phyloP scores from a whole-genome alignment of 2,329 filamentous ascomycete genomes.

The Thermothelomyces thermophilus region DNA sequence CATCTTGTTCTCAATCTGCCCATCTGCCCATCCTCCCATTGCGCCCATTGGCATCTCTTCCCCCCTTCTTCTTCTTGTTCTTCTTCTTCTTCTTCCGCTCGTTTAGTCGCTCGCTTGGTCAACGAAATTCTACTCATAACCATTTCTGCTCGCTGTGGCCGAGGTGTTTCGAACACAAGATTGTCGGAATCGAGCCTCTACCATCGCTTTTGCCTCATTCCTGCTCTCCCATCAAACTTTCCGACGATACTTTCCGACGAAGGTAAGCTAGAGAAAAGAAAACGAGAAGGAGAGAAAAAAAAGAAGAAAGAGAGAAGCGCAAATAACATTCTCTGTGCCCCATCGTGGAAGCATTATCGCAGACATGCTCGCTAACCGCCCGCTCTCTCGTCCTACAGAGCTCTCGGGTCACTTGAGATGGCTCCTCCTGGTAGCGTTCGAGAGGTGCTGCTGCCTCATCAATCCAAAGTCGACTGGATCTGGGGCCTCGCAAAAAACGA shows the following conservation, averaged over 20 bases:
- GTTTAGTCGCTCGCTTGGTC: not conserved
- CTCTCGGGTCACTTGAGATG: not conserved
- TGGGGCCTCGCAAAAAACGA: not conserved
- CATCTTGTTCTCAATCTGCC: too few species aligned
- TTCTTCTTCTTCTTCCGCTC: too few species aligned
- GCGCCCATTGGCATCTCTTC: too few species aligned
- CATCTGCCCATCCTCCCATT: too few species aligned
- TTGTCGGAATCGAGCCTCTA: not conserved
- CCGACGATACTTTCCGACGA: too few species aligned
- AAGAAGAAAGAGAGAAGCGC: too few species aligned
- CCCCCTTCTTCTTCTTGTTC: too few species aligned
- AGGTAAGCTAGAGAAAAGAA: too few species aligned
- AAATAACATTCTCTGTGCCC: too few species aligned
- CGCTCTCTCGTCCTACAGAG: not conserved
- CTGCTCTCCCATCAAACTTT: not conserved
- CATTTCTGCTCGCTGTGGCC: too few species aligned
- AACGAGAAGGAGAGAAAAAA: too few species aligned
- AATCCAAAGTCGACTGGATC: not conserved
- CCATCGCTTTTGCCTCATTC: not conserved
- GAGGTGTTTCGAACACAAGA: too few species aligned
- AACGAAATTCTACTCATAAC: not conserved
- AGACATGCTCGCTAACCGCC: not conserved
- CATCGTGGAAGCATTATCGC: not conserved
- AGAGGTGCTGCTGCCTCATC: not conserved
- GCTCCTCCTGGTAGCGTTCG: not conserved